Percentiles rank a stretch among this genome's conserved stretches.
Evolutionary conservation across 2,329 filamentous ascomycete species (phyloP).

Genomic region (Aphanocladium album): DNA sequence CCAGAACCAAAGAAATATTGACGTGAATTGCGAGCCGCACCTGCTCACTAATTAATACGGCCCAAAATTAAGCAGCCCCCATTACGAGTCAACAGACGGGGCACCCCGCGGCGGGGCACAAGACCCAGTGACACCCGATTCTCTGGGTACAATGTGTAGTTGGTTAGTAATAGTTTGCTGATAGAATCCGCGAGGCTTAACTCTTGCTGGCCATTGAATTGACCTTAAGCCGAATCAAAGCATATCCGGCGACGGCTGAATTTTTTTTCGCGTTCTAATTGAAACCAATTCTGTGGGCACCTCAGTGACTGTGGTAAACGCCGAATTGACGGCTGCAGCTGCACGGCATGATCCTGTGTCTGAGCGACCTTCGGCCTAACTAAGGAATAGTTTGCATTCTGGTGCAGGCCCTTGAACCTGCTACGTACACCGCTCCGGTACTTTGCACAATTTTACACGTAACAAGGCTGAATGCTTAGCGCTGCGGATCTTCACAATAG

Average conservation of each 20-base stretch:
- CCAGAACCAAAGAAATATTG: background rate
- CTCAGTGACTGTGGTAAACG: no score
- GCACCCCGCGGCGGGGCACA: slow-evolving; percentile 4
- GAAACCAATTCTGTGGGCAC: background rate
- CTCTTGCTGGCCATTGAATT: background rate
- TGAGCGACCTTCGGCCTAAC: no score
- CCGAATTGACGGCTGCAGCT: no score
- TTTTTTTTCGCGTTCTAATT: background rate
- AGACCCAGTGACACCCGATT: background rate
- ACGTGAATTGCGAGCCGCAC: background rate
- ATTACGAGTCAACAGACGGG: background rate
- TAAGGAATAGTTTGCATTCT: no score
- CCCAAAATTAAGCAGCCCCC: background rate
- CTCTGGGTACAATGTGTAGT: background rate
- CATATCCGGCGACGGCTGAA: background rate
- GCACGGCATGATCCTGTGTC: no score
- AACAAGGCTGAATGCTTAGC: background rate
- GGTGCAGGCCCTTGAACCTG: no score
- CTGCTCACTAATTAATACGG: background rate
- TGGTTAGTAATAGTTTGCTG: slow-evolving; percentile 3
- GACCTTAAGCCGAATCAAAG: background rate
- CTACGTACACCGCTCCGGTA: no score
- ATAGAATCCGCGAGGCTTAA: background rate
- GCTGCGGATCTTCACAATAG: background rate
- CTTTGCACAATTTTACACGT: no score